A percentile compares a stretch with the other conserved stretches of the same genome.
phyloP scores from a whole-genome alignment of 164 flowering plant genomes.

The Tinospora cordifolia region DNA sequence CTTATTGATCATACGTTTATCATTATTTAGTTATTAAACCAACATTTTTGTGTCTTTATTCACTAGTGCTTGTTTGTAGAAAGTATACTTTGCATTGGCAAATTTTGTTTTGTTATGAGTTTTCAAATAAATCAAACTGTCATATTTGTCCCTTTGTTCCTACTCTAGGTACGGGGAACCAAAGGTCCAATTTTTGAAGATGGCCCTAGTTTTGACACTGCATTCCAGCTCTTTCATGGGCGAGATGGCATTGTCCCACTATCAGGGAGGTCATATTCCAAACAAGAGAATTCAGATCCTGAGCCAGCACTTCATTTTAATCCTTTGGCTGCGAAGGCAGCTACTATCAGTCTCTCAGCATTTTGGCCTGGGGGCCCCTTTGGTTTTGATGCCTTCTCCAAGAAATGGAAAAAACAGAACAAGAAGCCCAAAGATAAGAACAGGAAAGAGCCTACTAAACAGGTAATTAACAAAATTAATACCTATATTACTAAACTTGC shows the following conservation, averaged over 20 bases:
- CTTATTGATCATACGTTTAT: neutral
- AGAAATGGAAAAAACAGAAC: conserved; percentile 47
- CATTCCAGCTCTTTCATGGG: conserved; percentile 74
- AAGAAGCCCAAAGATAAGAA: conserved; percentile 30
- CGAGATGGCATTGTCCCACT: conserved; percentile 75
- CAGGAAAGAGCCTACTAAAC: conserved; percentile 28
- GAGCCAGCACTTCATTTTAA: conserved; percentile 47
- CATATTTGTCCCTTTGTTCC: neutral
- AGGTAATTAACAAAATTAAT: conserved; percentile 29
- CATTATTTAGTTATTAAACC: neutral
- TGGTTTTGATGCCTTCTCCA: conserved; percentile 46
- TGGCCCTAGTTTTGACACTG: conserved; percentile 62
- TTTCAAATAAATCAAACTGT: neutral
- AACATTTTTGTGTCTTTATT: neutral
- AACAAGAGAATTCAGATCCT: conserved; percentile 13
- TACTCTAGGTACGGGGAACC: conserved; percentile 37
- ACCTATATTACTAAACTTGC: neutral
- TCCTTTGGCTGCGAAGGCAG: conserved; percentile 65
- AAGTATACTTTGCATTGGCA: too few species aligned
- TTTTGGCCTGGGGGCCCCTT: conserved; percentile 79
- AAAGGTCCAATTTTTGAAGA: conserved; percentile 88
- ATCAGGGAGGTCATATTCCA: conserved; percentile 28
- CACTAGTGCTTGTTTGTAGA: neutral
- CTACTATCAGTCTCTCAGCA: conserved; percentile 62
- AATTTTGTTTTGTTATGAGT: too few species aligned